A percentile compares a stretch with the other conserved stretches of the same genome.
Conservation (phyloP, 164 flowering plant species). For the Dillenia suffruticosa region DNA sequence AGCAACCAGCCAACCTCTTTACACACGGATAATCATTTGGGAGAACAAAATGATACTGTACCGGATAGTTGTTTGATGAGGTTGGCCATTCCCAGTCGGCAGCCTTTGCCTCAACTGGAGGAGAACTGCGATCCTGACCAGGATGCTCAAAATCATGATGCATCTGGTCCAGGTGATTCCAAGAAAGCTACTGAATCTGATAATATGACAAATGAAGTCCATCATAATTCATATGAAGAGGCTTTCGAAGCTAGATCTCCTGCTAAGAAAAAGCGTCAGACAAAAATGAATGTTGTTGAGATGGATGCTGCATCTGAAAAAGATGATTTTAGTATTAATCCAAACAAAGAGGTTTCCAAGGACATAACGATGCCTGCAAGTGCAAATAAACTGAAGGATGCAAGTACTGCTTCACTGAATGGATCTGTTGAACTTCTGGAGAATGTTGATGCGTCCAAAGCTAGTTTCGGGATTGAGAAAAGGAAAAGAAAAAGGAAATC, state of each 20-base stretch:
- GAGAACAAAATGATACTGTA: slow-evolving; percentile 9
- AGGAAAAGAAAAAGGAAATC: slow-evolving; percentile 20
- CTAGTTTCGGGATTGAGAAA: slow-evolving; percentile 8
- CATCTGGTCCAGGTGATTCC: slow-evolving; percentile 5
- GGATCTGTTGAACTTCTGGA: slow-evolving; percentile 10
- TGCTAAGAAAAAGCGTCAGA: slow-evolving; percentile 30
- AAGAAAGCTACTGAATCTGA: slow-evolving; percentile 7
- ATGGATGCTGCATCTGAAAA: slow-evolving; percentile 9
- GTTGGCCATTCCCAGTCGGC: slow-evolving; percentile 9
- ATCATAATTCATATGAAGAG: slow-evolving; percentile 11
- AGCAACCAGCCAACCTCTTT: slow-evolving; percentile 7
- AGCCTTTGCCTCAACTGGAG: slow-evolving; percentile 6
- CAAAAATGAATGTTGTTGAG: slow-evolving; percentile 12
- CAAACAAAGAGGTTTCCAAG: slow-evolving; percentile 6
- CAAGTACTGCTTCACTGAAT: slow-evolving; percentile 6
- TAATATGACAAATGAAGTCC: slow-evolving; percentile 9
- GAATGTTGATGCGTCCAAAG: slow-evolving; percentile 6
- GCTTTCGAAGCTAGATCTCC: slow-evolving; percentile 4
- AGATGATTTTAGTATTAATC: slow-evolving; percentile 3
- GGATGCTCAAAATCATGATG: background rate
- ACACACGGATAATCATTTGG: slow-evolving; percentile 10
- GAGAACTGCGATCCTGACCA: slow-evolving; percentile 5
- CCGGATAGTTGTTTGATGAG: slow-evolving; percentile 12
- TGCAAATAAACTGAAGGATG: slow-evolving; percentile 6
- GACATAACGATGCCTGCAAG: slow-evolving; percentile 1